A percentile compares a stretch with the other conserved stretches of the same genome.
Evolutionary conservation across 202 grass and related monocot genomes (phyloP).

Genomic region (Carex sylvatica): DNA sequence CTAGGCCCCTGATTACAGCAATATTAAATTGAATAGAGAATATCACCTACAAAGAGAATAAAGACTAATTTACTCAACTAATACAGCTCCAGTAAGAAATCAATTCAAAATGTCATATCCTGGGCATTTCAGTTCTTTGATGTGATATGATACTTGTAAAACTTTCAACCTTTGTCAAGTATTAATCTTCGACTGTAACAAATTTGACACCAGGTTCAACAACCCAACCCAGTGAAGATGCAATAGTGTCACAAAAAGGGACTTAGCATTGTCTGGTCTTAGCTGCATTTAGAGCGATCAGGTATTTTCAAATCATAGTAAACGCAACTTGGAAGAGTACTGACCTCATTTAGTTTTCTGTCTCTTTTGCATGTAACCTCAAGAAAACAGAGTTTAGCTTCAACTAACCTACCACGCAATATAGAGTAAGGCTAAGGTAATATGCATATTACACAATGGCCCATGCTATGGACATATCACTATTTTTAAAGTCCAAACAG

Average conservation of each 20-base stretch:
- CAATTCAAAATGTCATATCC: background rate
- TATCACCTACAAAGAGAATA: background rate
- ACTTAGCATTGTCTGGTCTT: too few relatives aligned
- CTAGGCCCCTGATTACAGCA: background rate
- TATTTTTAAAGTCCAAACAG: too few relatives aligned
- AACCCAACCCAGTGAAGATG: background rate
- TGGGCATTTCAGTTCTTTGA: background rate
- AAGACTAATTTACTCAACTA: conserved; percentile 4
- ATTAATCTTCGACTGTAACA: background rate
- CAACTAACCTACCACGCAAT: background rate
- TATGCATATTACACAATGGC: too few relatives aligned
- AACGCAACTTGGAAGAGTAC: too few relatives aligned
- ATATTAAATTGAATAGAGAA: background rate
- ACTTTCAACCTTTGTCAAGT: background rate
- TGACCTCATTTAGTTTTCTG: background rate
- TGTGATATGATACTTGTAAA: background rate
- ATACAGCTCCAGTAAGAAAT: background rate
- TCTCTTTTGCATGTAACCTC: background rate
- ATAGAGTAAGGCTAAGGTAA: too few relatives aligned
- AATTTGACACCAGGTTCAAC: background rate
- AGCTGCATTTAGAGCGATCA: background rate
- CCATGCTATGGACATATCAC: too few relatives aligned
- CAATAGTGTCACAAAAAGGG: too few relatives aligned
- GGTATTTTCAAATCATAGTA: background rate
- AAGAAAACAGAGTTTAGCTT: background rate